phyloP scores from a whole-genome alignment of 192 early-diverging fungal species.

The Podila clonocystis region DNA sequence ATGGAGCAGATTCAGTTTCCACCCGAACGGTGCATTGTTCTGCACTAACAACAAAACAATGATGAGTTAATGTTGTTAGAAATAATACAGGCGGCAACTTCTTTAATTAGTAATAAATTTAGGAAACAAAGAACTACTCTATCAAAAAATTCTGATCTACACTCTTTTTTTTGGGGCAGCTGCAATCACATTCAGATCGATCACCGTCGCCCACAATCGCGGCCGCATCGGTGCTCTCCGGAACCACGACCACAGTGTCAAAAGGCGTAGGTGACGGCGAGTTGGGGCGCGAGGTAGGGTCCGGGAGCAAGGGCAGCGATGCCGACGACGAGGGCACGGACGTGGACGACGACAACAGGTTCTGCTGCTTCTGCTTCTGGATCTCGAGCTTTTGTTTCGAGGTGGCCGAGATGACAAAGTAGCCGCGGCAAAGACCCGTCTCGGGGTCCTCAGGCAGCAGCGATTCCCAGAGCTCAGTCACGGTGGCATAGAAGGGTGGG shows the following conservation, averaged over 20 bases:
- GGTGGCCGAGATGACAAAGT: slow-evolving; percentile 79
- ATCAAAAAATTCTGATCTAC: not conserved
- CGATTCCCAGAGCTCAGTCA: slow-evolving; percentile 79
- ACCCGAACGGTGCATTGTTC: not conserved
- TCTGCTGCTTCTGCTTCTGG: slow-evolving; percentile 19
- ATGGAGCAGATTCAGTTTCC: not conserved
- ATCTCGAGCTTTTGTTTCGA: slow-evolving; percentile 11
- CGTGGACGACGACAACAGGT: not conserved
- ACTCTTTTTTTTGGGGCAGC: not conserved
- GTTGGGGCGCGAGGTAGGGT: slow-evolving; percentile 2
- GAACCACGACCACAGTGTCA: not conserved
- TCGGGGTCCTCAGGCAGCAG: slow-evolving; percentile 84
- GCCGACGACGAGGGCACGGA: not conserved
- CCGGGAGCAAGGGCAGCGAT: not conserved
- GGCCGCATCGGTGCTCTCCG: not conserved
- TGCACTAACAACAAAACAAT: not conserved
- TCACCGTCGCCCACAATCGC: not conserved
- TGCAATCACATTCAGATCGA: not conserved
- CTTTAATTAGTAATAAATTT: not conserved
- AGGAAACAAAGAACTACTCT: not conserved
- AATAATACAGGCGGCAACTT: not conserved
- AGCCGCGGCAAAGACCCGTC: slow-evolving; percentile 85
- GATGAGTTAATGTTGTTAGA: not conserved
- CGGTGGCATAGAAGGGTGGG: slow-evolving; percentile 85
- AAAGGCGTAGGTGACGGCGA: not conserved